Evolutionary conservation across 306 rosid genomes (phyloP), one percentile per base, ranked within the genome.

Genomic region (Carpinus fangiana): DNA sequence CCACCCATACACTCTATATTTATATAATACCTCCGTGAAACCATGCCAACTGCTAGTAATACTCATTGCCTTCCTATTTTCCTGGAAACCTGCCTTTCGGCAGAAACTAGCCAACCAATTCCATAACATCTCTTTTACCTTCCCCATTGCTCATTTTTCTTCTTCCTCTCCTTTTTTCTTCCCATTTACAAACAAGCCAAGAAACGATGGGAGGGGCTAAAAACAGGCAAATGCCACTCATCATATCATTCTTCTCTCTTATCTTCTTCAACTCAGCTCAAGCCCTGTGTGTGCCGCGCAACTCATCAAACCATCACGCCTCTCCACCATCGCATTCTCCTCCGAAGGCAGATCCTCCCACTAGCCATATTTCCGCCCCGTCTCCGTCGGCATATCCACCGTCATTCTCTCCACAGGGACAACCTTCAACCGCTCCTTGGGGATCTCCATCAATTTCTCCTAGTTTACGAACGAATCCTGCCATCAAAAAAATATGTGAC

Each of bases 401-500:
- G 8, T 9, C 60, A 0, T 7, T 1, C 3, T 14, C n/a, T 28
- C 43, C 41, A 12, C 7, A 12, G 2, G 36, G n/a, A 2, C 41
- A 31, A 31, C 34, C 34, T 31, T 31, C 34, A 31, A 31, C 1
- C 41, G 16, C 59, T 7, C 10, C 62, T 20, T 20, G 28, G 4
- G 31, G 4, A 23, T 18, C 68, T 61, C 4, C 68, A 26, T 18
- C 8, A 21, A 1, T 4, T 11, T 36, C 54, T 20, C 53, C 53
- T 31, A 1, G 2, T 31, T 31, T 31, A 31, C 34, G 62, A 17
- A 13, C n/a, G 31, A 56, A 70, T 60, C 80, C 83, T 18, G 21
- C 38, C 31, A 16, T 75, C 18, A 68, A 62, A 54, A 65, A 81
- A 38, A 21, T 81, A 46, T 85, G 88, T 61, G 18, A 57, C 41